Base-by-base conservation (phyloP, 2,329 filamentous ascomycete species). In the Ophiobolus disseminans region DNA sequence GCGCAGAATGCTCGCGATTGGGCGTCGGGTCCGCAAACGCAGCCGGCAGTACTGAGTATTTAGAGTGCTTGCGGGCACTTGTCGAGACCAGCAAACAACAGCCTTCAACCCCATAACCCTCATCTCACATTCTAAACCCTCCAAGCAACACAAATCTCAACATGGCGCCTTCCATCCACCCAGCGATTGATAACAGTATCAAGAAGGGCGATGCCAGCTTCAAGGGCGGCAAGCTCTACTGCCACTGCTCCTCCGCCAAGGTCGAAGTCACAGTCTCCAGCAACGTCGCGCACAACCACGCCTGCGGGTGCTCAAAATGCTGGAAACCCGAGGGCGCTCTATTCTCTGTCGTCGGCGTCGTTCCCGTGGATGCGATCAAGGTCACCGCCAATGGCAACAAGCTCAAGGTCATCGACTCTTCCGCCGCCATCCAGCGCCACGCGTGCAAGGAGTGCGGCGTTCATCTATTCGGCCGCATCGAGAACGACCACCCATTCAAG, bases 221-320 rank as follows among this genome's bases (percentile, higher is more conserved):
- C 70, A 36, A 77, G 0, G 86, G 86, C 48, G 86, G 86, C 48
- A 84, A 78, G 42, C 78, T 88, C 7, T 75, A 75, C 68, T 88
- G 86, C 77, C 80, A 81, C 62, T 89, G 86, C 76, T 45, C 72
- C 9, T 74, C 60, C 53, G 68, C 79, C 67, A 80, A 80, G 20
- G 82, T 88, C 50, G 80, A 84, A 62, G 78, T 88, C 17, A 79
- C 78, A 0, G 76, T 88, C 30, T 69, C 61, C 48, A 75, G 80
- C 65, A 83, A 87, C 60, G 81, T 89, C 46, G 75, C 78, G 2
- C 85, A 88, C 77, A 88, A 89, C 77, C 86, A 89, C 73, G 85
- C 83, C 45, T 88, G 86, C 72, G 86, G 86, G 54, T 88, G 86
- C 74, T 87, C 84, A 45, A 86, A 88, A 70, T 88, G 86, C 80